Evolutionary conservation across 169 alveolate species (phyloP).

Genomic region (Perkinsus marinus): DNA sequence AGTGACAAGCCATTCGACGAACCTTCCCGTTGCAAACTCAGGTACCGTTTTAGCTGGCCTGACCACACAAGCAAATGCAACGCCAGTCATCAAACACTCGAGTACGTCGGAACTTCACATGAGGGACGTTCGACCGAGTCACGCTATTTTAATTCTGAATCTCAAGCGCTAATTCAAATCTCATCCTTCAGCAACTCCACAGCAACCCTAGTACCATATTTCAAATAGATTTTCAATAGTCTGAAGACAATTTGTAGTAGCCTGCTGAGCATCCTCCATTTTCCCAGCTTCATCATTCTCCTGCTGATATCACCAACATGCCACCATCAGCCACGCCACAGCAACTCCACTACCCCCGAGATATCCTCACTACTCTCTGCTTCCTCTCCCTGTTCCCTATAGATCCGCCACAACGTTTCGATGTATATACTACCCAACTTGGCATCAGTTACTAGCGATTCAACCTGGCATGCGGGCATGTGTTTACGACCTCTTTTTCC

Average conservation of each 20-base stretch:
- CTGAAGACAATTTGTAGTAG: neutral
- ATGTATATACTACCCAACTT: neutral
- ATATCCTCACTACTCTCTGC: neutral
- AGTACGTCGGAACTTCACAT: no score
- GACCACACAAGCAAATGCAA: no score
- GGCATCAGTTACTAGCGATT: neutral
- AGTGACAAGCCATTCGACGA: neutral
- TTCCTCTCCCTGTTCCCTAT: neutral
- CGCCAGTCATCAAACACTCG: no score
- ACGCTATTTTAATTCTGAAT: no score
- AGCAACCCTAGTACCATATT: neutral
- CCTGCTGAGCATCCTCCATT: neutral
- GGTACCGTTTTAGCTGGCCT: neutral
- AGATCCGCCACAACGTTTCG: neutral
- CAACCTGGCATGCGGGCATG: no score
- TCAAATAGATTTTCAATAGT: neutral
- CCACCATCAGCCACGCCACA: neutral
- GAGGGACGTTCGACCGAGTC: no score
- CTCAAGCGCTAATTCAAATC: no score
- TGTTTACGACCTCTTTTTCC: neutral
- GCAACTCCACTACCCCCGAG: neutral
- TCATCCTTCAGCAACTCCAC: no score
- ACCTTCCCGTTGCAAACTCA: neutral
- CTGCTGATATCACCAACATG: neutral
- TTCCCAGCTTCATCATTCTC: neutral